These are phyloP conservation scores for Thalassiosira livingstoniorum DNA, from an alignment of 352 stramenopile genomes.

Conservation along the genomic window DNA sequence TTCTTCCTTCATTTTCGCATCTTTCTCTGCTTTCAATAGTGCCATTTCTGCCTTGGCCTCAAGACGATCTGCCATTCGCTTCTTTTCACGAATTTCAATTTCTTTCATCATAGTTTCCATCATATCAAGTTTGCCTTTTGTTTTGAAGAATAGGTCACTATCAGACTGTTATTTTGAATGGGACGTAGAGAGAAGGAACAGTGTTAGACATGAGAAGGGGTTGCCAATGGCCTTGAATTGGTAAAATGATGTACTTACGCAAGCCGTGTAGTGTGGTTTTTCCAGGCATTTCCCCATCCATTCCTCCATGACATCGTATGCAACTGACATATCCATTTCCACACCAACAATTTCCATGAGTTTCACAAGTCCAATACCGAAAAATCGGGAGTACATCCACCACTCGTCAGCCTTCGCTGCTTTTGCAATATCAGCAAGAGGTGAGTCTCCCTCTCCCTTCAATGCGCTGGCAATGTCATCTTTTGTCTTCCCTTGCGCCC, in stretches of 20 bases:
- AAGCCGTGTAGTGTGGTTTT: slow-evolving; percentile 77
- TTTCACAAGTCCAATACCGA: slow-evolving; percentile 81
- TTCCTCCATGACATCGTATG: slow-evolving; percentile 84
- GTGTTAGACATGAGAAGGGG: slow-evolving; percentile 15
- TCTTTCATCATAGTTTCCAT: slow-evolving; percentile 89
- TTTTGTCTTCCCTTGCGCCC: slow-evolving; percentile 79
- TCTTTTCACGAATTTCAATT: slow-evolving; percentile 88
- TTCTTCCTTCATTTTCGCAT: slow-evolving; percentile 70
- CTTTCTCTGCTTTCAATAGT: slow-evolving; percentile 69
- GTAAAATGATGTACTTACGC: slow-evolving; percentile 66
- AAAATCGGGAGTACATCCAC: slow-evolving; percentile 86
- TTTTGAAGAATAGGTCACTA: slow-evolving; percentile 82
- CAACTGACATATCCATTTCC: slow-evolving; percentile 83
- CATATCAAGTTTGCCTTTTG: slow-evolving; percentile 86
- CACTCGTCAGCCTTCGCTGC: slow-evolving; percentile 79
- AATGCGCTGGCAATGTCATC: slow-evolving; percentile 78
- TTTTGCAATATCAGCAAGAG: slow-evolving; percentile 63
- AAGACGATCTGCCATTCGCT: slow-evolving; percentile 84
- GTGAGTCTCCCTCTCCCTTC: slow-evolving; percentile 70
- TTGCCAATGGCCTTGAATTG: not conserved
- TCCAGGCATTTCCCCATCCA: slow-evolving; percentile 81
- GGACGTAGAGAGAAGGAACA: slow-evolving; percentile 36
- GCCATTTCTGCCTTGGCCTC: slow-evolving; percentile 82
- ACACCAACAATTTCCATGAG: slow-evolving; percentile 81
- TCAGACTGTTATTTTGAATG: slow-evolving; percentile 72